A percentile compares a stretch with the other conserved stretches of the same genome.
Evolutionary conservation across 495 filamentous ascomycete genomes (phyloP).

Genomic region (Cercophora scortea): DNA sequence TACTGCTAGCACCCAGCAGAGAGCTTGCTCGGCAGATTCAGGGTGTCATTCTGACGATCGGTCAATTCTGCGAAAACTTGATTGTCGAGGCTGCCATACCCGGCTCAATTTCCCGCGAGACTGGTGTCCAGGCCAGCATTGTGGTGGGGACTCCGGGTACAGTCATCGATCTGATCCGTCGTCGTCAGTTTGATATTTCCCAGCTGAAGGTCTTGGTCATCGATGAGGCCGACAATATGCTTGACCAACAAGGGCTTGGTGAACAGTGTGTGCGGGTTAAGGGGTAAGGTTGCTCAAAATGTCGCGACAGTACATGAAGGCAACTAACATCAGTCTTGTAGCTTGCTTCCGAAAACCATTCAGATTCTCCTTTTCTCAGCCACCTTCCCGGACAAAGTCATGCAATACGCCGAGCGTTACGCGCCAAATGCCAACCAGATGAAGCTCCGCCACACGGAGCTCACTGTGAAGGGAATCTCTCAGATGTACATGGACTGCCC

Average conservation of each 20-base stretch:
- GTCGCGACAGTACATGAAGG: neutral
- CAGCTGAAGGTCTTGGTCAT: constrained; percentile 72
- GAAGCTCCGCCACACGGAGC: constrained; percentile 78
- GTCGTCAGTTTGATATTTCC: constrained; percentile 54
- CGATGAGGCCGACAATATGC: constrained; percentile 95
- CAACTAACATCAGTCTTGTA: constrained; percentile 25
- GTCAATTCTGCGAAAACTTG: constrained; percentile 67
- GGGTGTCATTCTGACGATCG: constrained; percentile 72
- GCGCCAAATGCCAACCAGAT: constrained; percentile 82
- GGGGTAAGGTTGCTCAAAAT: constrained; percentile 41
- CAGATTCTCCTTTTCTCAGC: constrained; percentile 95
- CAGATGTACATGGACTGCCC: constrained; percentile 94
- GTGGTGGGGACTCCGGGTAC: constrained; percentile 94
- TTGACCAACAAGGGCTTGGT: constrained; percentile 85
- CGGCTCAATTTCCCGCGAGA: constrained; percentile 53
- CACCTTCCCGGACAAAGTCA: constrained; percentile 82
- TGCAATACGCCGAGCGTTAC: constrained; percentile 68
- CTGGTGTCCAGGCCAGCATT: constrained; percentile 59
- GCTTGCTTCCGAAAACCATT: constrained; percentile 58
- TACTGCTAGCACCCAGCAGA: constrained; percentile 86
- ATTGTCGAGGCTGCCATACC: constrained; percentile 74
- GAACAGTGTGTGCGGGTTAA: constrained; percentile 92
- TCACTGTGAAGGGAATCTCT: constrained; percentile 94
- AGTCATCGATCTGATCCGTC: constrained; percentile 74
- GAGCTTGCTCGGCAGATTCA: constrained; percentile 94